These are phyloP conservation scores for Fusarium cicatricum DNA, from an alignment of 2,329 filamentous ascomycete species.

Conservation along the genomic window DNA sequence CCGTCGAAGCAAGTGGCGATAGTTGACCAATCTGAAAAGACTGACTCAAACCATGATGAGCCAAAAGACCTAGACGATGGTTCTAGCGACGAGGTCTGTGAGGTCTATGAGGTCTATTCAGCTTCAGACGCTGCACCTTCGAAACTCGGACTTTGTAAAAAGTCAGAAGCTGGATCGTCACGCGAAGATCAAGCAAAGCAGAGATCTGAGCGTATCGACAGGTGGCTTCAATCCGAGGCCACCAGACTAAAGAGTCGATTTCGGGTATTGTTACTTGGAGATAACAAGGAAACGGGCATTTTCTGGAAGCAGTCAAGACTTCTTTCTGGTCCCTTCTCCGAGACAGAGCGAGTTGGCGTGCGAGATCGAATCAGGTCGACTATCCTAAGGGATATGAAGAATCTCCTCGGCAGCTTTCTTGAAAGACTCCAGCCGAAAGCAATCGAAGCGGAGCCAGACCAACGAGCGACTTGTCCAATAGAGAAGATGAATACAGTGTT, in stretches of 20 bases:
- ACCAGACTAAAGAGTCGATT: neutral
- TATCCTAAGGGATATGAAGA: neutral
- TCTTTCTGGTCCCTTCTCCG: neutral
- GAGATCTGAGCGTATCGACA: conserved; percentile 2
- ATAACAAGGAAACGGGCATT: neutral
- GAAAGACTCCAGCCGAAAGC: neutral
- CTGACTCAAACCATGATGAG: no score
- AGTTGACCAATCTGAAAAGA: no score
- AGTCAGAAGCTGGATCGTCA: no score
- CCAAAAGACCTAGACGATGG: no score
- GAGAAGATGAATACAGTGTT: neutral
- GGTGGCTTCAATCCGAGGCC: conserved; percentile 1
- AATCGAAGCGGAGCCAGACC: neutral
- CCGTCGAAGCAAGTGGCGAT: no score
- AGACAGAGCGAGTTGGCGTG: neutral
- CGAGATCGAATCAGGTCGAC: neutral
- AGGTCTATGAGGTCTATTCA: no score
- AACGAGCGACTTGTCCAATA: neutral
- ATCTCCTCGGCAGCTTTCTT: neutral
- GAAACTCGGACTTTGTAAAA: no score
- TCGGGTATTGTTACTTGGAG: neutral
- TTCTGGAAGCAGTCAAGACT: conserved; percentile 10
- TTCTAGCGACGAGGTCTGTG: no score
- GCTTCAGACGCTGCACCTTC: no score
- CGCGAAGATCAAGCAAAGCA: neutral